A percentile compares a stretch with the other conserved stretches of the same genome.
phyloP scores from a whole-genome alignment of 257 asterid genomes.

The Linderniella brevidens region DNA sequence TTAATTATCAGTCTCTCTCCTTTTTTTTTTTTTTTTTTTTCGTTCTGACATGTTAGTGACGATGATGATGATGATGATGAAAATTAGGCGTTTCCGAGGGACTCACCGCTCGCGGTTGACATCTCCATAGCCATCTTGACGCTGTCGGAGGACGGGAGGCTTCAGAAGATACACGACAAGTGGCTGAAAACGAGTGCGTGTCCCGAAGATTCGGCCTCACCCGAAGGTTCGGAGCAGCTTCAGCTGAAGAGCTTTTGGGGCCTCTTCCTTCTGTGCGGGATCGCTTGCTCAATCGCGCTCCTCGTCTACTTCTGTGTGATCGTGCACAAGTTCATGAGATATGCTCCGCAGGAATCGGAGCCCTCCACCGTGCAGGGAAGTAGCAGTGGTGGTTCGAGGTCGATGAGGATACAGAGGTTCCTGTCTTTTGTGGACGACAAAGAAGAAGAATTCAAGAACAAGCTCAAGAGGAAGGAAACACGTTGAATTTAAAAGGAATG shows the following conservation, averaged over 20 bases:
- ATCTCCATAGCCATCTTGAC: conserved; percentile 59
- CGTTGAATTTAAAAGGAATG: background rate
- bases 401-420: conserved; percentile 18
- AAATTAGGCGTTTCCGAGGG: conserved; percentile 52
- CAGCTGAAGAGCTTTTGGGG: conserved; percentile 68
- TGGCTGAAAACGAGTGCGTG: conserved; percentile 35
- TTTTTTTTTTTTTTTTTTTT: no score
- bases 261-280: conserved; percentile 49
- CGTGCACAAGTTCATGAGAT: conserved; percentile 18
- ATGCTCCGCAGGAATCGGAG: conserved; percentile 15
- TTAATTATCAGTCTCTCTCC: conserved; percentile 1
- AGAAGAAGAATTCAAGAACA: conserved; percentile 22
- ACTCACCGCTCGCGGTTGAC: conserved; percentile 64
- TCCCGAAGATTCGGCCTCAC: conserved; percentile 28
- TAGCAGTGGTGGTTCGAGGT: conserved; percentile 1
- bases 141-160: conserved; percentile 48
- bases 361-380: conserved; percentile 1
- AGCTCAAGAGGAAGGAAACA: conserved; percentile 27
- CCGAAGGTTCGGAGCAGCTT: conserved; percentile 45
- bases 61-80: no score
- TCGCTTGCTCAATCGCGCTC: conserved; percentile 60
- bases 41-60: no score
- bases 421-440: conserved; percentile 28
- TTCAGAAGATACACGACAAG: conserved; percentile 40
- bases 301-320: conserved; percentile 38